Conservation (phyloP, 306 rosid genomes). For the Corylus heterophylla region DNA sequence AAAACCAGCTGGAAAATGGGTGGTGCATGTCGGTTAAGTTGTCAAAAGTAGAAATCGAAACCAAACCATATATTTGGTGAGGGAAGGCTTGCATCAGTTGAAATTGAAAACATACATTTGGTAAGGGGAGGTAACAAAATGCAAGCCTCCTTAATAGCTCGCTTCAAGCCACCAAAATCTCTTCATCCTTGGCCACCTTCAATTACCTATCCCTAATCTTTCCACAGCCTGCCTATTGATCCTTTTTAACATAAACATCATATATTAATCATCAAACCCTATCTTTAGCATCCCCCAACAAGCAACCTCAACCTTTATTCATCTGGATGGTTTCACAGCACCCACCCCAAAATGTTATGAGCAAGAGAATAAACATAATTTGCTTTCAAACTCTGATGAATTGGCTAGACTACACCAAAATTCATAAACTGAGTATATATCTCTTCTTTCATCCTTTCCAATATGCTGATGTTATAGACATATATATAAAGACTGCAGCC, state of each 20-base stretch:
- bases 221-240: not conserved
- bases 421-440: not conserved
- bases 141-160: not conserved
- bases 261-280: not conserved
- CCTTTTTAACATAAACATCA: not conserved
- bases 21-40: not conserved
- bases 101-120: not conserved
- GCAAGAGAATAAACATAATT: not conserved
- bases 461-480: not conserved
- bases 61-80: not conserved
- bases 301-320: no score
- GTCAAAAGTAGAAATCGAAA: not conserved
- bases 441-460: not conserved
- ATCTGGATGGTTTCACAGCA: no score
- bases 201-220: not conserved
- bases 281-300: not conserved
- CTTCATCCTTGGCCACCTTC: not conserved
- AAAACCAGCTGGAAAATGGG: not conserved
- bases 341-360: not conserved
- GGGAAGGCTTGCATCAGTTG: not conserved
- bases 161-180: not conserved
- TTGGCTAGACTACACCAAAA: not conserved
- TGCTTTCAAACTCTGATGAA: not conserved
- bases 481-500: not conserved
- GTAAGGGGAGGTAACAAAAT: not conserved